Base-by-base conservation (phyloP, 495 filamentous ascomycete genomes). In the Aspergillus haitiensis region DNA sequence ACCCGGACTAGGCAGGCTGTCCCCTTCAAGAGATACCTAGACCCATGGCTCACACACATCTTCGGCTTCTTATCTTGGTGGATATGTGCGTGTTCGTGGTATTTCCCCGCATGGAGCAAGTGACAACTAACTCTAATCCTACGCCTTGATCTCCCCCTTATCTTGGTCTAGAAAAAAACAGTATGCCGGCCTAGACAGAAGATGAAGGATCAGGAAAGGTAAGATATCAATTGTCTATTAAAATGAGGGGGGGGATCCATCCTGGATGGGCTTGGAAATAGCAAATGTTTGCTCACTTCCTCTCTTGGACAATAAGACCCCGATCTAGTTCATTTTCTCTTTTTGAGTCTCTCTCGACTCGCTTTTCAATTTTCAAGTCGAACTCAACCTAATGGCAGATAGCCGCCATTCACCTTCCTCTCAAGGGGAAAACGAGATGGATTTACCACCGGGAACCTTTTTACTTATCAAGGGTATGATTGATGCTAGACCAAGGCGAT, bases 401-500 rank as follows among this genome's bases (percentile, higher is more conserved):
- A 35, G 34, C 34, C 32, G 31, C 11, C 51, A 8, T 8, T 46
- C 15, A 46, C 42, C 56, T 2, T 53, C 50, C 12, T 46, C 36
- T 35, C 49, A 50, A 35, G 49, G 52, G 7, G 60, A 63, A 27
- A 27, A 27, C 3, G 3, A 27, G 2, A 32, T 16, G 15, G 42
- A 55, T 21, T 36, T 64, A 6, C 64, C 68, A 18, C 73, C 73
- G 13, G 73, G 73, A 3, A 75, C 71, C 5, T 71, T 74, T 53
- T 65, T 61, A 12, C 56, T 74, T n/a, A 68, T 75, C 55, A 56
- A 59, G 51, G 68, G 73, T 71, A 61, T 7, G 27, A 3, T 11
- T 49, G 39, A 16, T 0, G 39, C 51, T 10, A n/a, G 42, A 46
- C 7, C 42, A 15, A 46, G 18, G 3, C n/a, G 11, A 16, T 15